Percentiles rank a stretch among this genome's conserved stretches.
Conservation (phyloP, 2,329 filamentous ascomycete species). For the Scopulariopsis brevicaulis region DNA sequence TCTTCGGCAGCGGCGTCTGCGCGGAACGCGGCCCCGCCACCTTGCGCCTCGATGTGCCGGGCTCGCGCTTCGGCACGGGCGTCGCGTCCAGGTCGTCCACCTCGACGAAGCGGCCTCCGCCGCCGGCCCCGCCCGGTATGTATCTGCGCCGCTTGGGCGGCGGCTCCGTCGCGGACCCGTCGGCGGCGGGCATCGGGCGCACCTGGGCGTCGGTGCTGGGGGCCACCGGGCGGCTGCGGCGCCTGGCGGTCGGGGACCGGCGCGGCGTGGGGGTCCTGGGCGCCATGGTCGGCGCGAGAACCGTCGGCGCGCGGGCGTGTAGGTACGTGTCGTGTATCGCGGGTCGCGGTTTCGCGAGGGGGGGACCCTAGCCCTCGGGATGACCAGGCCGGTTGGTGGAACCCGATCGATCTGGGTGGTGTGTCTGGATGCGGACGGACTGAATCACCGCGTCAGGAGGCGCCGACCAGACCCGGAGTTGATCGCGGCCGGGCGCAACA, state of each 20-base stretch:
- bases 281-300: slow-evolving; percentile 1
- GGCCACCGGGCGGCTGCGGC: slow-evolving; percentile 33
- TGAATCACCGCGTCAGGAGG: slow-evolving; percentile 13
- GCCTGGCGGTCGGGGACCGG: slow-evolving; percentile 23
- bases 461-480: slow-evolving; percentile 10
- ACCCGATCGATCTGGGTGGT: background rate
- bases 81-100: slow-evolving; percentile 49
- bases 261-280: slow-evolving; percentile 5
- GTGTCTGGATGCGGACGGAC: background rate
- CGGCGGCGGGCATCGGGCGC: slow-evolving; percentile 20
- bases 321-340: background rate
- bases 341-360: background rate
- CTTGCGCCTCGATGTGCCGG: slow-evolving; percentile 15
- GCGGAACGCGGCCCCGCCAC: slow-evolving; percentile 9
- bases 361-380: background rate
- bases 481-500: background rate
- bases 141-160: slow-evolving; percentile 65
- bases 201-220: slow-evolving; percentile 28
- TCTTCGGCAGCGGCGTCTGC: background rate
- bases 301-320: background rate
- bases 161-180: slow-evolving; percentile 37
- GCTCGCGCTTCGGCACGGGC: slow-evolving; percentile 21
- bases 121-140: slow-evolving; percentile 75
- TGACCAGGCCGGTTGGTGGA: background rate
- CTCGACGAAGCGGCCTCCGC: slow-evolving; percentile 75